A percentile compares a stretch with the other conserved stretches of the same genome.
These are phyloP conservation scores for Purpureocillium takamizusanense DNA, from an alignment of 2,329 filamentous ascomycete species.

Conservation along the genomic window DNA sequence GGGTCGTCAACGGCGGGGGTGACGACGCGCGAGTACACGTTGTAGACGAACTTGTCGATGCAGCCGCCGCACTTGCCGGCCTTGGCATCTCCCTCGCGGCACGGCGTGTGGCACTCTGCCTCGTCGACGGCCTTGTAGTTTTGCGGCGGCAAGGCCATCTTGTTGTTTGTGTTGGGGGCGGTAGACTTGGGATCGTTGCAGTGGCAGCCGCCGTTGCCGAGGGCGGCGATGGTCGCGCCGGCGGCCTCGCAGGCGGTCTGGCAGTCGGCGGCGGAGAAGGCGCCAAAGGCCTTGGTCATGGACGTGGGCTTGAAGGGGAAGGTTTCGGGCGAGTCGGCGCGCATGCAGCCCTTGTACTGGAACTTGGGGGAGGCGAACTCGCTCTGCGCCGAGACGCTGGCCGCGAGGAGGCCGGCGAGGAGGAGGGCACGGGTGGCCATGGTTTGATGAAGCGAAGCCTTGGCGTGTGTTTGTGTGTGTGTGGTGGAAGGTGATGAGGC, in stretches of 20 bases:
- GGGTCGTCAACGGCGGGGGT: constrained; percentile 2
- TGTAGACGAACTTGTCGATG: constrained; percentile 6
- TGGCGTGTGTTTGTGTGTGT: background rate
- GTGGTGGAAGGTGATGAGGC: too few relatives aligned
- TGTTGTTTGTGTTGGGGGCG: background rate
- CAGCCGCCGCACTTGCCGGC: constrained; percentile 17
- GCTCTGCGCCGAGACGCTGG: constrained; percentile 11
- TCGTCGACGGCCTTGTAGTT: constrained; percentile 10
- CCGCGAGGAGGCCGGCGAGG: constrained; percentile 14
- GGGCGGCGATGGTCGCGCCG: constrained; percentile 12
- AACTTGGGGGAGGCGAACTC: constrained; percentile 9
- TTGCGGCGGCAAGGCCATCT: too few relatives aligned
- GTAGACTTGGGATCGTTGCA: constrained; percentile 8
- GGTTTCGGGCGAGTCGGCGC: constrained; percentile 5
- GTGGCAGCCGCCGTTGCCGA: constrained; percentile 12
- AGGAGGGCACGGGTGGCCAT: constrained; percentile 10
- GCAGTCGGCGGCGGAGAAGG: constrained; percentile 13
- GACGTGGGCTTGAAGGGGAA: constrained; percentile 10
- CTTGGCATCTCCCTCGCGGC: constrained; percentile 7
- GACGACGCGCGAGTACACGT: constrained; percentile 6
- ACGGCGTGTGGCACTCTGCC: constrained; percentile 10
- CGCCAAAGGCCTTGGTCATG: constrained; percentile 9
- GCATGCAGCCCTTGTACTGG: constrained; percentile 19
- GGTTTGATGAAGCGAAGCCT: background rate
- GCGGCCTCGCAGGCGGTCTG: constrained; percentile 9